These are phyloP conservation scores for Sordariomycetes sp. DNA, from an alignment of 2,329 filamentous ascomycete species.

Conservation along the genomic window DNA sequence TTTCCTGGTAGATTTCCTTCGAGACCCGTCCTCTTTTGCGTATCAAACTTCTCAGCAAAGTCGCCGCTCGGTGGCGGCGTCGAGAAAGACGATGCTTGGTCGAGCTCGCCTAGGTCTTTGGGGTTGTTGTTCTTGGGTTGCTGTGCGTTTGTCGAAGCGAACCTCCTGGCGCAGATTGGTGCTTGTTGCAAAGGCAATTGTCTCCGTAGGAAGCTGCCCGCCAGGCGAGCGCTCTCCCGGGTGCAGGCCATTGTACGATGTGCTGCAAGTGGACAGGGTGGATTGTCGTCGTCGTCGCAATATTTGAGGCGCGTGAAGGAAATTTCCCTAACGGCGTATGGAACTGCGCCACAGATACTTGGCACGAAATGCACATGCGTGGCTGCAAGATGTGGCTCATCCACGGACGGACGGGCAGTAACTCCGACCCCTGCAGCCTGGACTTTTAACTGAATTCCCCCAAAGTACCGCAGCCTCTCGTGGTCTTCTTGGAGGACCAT, in stretches of 20 bases:
- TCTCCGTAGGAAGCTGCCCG: constrained; percentile 18
- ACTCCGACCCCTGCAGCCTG: too few relatives aligned
- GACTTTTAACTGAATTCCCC: too few relatives aligned
- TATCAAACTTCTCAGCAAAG: constrained; percentile 29
- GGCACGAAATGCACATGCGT: too few relatives aligned
- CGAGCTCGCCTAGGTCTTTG: constrained; percentile 36
- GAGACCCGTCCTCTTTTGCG: constrained; percentile 25
- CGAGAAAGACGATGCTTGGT: constrained; percentile 38
- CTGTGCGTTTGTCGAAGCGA: constrained; percentile 34
- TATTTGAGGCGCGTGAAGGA: constrained; percentile 5
- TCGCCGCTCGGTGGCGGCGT: constrained; percentile 29
- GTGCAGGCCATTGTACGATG: constrained; percentile 27
- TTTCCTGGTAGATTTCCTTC: constrained; percentile 33
- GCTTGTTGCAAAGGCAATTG: constrained; percentile 14
- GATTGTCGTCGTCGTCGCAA: neutral
- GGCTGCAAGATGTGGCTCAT: neutral
- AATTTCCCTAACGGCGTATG: too few relatives aligned
- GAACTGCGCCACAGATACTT: too few relatives aligned
- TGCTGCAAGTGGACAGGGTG: neutral
- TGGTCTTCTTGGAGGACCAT: too few relatives aligned
- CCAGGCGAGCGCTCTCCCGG: constrained; percentile 28
- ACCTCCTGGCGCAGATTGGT: constrained; percentile 24
- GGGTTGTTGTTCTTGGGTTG: constrained; percentile 13
- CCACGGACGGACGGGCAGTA: too few relatives aligned
- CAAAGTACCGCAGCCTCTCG: too few relatives aligned